These are phyloP conservation scores for Nannochloropsis salina DNA, from an alignment of 108 stramenopile genomes.

Conservation along the genomic window DNA sequence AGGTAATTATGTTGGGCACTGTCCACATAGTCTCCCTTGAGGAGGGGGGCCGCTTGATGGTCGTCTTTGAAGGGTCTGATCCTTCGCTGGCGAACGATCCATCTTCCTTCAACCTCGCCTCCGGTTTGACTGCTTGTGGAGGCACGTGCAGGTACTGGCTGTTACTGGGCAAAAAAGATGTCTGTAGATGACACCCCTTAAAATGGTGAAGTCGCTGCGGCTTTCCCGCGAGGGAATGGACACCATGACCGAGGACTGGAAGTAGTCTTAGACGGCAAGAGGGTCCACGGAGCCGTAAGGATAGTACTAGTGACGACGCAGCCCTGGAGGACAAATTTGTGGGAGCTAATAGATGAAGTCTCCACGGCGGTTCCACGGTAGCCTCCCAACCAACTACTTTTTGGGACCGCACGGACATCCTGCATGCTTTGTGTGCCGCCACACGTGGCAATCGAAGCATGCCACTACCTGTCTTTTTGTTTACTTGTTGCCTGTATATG, in stretches of 20 bases:
- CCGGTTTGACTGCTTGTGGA: background rate
- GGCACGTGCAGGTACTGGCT: background rate
- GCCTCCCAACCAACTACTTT: background rate
- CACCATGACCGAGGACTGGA: too few relatives aligned
- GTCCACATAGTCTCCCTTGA: background rate
- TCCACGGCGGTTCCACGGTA: background rate
- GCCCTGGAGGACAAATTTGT: too few relatives aligned
- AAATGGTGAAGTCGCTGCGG: too few relatives aligned
- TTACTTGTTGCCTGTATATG: background rate
- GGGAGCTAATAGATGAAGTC: too few relatives aligned
- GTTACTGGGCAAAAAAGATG: too few relatives aligned
- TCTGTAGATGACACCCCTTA: too few relatives aligned
- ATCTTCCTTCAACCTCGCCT: background rate
- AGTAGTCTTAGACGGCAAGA: too few relatives aligned
- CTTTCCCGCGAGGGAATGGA: too few relatives aligned
- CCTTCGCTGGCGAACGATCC: background rate
- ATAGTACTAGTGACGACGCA: too few relatives aligned
- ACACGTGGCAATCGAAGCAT: background rate
- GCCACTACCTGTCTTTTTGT: background rate
- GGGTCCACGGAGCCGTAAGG: too few relatives aligned
- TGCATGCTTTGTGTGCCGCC: background rate
- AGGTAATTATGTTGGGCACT: slow-evolving; percentile 2
- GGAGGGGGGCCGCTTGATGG: background rate
- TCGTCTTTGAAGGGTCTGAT: background rate
- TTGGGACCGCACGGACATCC: background rate